Conservation (phyloP, 2,329 filamentous ascomycete species). For the Neophaeococcomyces mojaviensis region DNA sequence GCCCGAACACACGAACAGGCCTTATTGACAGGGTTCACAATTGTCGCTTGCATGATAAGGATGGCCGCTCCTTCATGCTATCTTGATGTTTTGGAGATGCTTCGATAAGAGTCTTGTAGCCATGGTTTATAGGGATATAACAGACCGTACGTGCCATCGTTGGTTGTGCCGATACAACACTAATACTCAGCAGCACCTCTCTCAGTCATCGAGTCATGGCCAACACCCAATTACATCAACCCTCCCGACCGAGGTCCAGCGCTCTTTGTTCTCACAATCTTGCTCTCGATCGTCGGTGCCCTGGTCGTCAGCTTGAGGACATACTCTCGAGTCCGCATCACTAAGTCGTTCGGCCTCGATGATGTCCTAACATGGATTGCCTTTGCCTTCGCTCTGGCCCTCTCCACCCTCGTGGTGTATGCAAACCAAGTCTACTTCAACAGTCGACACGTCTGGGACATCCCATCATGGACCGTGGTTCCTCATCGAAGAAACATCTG, state of each 20-base stretch:
- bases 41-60: too few relatives aligned
- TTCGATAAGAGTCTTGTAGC: too few relatives aligned
- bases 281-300: slow-evolving; percentile 21
- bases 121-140: too few relatives aligned
- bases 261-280: slow-evolving; percentile 22
- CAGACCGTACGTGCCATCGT: too few relatives aligned
- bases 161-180: too few relatives aligned
- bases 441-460: slow-evolving; percentile 22
- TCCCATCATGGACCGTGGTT: slow-evolving; percentile 12
- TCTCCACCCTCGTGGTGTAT: slow-evolving; percentile 17
- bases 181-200: slow-evolving; percentile 3
- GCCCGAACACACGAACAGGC: too few relatives aligned
- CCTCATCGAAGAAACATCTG: slow-evolving; percentile 18
- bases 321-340: slow-evolving; percentile 26
- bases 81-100: too few relatives aligned
- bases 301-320: slow-evolving; percentile 22
- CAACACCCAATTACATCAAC: slow-evolving; percentile 27
- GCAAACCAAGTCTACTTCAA: slow-evolving; percentile 16
- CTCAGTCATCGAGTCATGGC: slow-evolving; percentile 20
- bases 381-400: slow-evolving; percentile 12
- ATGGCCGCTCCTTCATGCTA: too few relatives aligned
- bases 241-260: slow-evolving; percentile 23
- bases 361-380: slow-evolving; percentile 18
- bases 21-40: too few relatives aligned
- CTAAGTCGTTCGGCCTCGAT: slow-evolving; percentile 20